Evolutionary conservation across 2,329 filamentous ascomycete genomes (phyloP).

Genomic region (Rhexocercosporidium sp.): DNA sequence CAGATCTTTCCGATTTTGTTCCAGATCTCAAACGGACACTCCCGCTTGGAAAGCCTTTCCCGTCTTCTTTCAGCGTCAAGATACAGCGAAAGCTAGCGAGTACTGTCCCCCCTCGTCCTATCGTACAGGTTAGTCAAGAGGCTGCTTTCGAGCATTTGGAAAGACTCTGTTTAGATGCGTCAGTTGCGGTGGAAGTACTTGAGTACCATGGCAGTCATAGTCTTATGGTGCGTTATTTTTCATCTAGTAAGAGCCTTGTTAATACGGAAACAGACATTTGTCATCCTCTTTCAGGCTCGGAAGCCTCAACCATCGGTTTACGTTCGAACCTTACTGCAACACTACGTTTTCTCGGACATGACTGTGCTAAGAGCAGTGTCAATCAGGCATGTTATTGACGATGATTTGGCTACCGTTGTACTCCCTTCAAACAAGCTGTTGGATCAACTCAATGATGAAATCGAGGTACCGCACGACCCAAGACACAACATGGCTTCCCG

Average conservation of each 20-base stretch:
- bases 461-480: conserved; percentile 76
- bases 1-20: conserved; percentile 50
- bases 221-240: conserved; percentile 62
- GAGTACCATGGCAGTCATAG: conserved; percentile 72
- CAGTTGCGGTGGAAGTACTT: conserved; percentile 70
- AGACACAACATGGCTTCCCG: conserved; percentile 73
- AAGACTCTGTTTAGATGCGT: conserved; percentile 73
- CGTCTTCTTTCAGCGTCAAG: conserved; percentile 86
- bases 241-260: conserved; percentile 5
- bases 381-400: conserved; percentile 76
- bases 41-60: conserved; percentile 65
- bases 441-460: conserved; percentile 74
- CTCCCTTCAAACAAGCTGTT: conserved; percentile 74
- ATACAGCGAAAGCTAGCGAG: conserved; percentile 91
- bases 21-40: conserved; percentile 64
- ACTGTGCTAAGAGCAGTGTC: conserved; percentile 70
- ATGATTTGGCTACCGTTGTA: conserved; percentile 79
- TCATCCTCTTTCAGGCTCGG: conserved; percentile 75
- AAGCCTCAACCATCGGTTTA: conserved; percentile 85
- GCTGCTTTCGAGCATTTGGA: conserved; percentile 74
- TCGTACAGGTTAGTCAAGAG: conserved; percentile 76
- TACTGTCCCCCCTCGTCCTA: conserved; percentile 89
- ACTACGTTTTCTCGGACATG: conserved; percentile 75
- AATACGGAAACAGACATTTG: conserved; percentile 62
- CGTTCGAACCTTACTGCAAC: conserved; percentile 79